Conservation (phyloP, 108 stramenopile genomes). For the Skeletonema tropicum region DNA sequence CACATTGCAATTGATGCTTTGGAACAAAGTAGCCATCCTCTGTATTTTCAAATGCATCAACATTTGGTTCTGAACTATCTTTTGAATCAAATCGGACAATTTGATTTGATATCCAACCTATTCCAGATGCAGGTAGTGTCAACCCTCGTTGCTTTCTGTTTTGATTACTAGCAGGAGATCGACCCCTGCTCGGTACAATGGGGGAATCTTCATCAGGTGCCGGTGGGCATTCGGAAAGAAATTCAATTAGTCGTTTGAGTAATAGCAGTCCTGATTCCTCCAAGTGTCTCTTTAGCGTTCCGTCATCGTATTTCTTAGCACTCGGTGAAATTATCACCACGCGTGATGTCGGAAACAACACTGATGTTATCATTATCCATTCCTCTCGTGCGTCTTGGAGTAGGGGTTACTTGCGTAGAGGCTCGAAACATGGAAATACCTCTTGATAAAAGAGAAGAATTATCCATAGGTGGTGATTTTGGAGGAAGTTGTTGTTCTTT, state of each 20-base stretch:
- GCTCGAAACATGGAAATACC: conserved; percentile 21
- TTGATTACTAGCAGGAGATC: background rate
- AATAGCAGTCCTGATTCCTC: conserved; percentile 46
- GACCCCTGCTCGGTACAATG: background rate
- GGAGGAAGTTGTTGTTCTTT: conserved; percentile 8
- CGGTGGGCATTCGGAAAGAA: conserved; percentile 50
- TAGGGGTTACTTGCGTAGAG: background rate
- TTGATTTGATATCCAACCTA: conserved; percentile 75
- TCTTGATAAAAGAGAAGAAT: conserved; percentile 26
- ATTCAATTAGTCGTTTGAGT: conserved; percentile 44
- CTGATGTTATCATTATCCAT: conserved; percentile 33
- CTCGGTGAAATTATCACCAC: conserved; percentile 21
- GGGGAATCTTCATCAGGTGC: conserved; percentile 28
- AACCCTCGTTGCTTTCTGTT: conserved; percentile 48
- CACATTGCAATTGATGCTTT: conserved; percentile 54
- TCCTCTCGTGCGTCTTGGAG: background rate
- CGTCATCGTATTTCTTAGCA: conserved; percentile 19
- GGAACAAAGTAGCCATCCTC: conserved; percentile 34
- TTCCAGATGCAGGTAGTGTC: conserved; percentile 71
- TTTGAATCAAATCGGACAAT: conserved; percentile 19
- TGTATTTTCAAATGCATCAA: conserved; percentile 6
- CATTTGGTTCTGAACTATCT: background rate
- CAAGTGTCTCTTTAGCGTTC: conserved; percentile 23
- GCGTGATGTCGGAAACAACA: conserved; percentile 40
- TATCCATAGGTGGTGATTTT: conserved; percentile 17